phyloP scores from a whole-genome alignment of 2,329 filamentous ascomycete genomes.

The Juglanconis oblonga region DNA sequence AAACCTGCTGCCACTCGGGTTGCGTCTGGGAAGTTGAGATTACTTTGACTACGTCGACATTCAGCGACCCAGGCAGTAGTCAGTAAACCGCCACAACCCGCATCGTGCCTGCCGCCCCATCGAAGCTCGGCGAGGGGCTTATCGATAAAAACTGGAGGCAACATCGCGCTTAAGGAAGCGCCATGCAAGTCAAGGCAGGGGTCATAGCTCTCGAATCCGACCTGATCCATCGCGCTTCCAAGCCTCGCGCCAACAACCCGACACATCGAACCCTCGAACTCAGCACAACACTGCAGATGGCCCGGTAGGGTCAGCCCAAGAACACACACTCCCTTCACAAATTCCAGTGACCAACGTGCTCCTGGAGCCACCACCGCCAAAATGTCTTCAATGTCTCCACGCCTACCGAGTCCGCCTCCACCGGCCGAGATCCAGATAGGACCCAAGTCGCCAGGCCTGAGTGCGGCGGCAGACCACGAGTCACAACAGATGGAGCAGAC shows the following conservation, averaged over 20 bases:
- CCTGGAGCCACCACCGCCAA: conserved; percentile 42
- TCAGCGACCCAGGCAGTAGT: no score
- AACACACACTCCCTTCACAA: background rate
- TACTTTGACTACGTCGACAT: no score
- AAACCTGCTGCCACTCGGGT: no score
- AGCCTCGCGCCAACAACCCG: background rate
- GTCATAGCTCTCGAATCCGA: background rate
- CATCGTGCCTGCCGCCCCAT: no score
- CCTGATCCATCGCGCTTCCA: no score
- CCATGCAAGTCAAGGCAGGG: no score
- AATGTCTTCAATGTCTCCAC: conserved; percentile 74
- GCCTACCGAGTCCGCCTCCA: conserved; percentile 90
- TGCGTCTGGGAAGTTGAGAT: no score
- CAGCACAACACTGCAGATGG: background rate
- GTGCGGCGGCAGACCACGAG: conserved; percentile 45
- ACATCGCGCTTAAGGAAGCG: no score
- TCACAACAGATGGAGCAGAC: conserved; percentile 61
- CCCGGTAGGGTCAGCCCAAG: conserved; percentile 2
- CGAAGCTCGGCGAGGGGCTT: background rate
- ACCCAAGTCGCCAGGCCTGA: conserved; percentile 26
- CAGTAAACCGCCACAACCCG: no score
- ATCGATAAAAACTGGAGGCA: background rate
- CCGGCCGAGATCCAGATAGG: conserved; percentile 91
- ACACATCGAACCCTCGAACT: background rate
- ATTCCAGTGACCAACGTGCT: background rate